Base-by-base conservation (phyloP, 2,329 filamentous ascomycete species). In the Cladosporium sphaerospermum region DNA sequence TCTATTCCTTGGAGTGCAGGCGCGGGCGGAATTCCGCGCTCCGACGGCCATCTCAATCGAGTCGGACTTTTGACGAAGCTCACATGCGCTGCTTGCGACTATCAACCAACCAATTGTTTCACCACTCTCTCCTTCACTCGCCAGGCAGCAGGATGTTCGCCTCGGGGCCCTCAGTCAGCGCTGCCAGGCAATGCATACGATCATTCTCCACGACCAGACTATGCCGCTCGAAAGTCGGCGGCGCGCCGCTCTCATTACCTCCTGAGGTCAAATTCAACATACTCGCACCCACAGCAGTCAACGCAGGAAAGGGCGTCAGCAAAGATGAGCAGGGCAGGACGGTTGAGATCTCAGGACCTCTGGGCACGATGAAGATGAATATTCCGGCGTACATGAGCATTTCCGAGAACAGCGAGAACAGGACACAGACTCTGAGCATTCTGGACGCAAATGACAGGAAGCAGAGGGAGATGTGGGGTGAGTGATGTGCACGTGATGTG, bases 391-490 rank as follows among this genome's bases (percentile, higher is more conserved):
- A 88, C 68, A 74, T 97, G 53, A 81, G 76, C 34, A 76, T 97
- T 57, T 75, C 82, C 53, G 81, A 86, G 59, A 86, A 95, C 65
- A 69, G 75, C 16, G 78, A 78, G 47, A 72, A 77, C 28, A 77
- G 79, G 60, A 86, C 84, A 64, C 82, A 85, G 9, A 77, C 77
- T 32, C 73, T 99, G 59, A 82, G 77, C 52, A 82, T 99, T 9
- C 71, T 84, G 64, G 81, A 97, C 70, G 71, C 76, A 14, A 74
- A 82, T 14, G 71, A 82, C 50, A 85, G 84, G 73, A 78, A 88
- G 58, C 92, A 97, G 72, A 85, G 85, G 67, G 88, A 88, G 71
- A 97, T 97, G 91, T 97, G 93, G 93, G 93, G 92, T 96, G 69
- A 54, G 78, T 73, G 44, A 46, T 37, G 36, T 40, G 49, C 49